Evolutionary conservation across 1,139 yeast species (phyloP).

Genomic region (Geotrichum cucujoidarum): DNA sequence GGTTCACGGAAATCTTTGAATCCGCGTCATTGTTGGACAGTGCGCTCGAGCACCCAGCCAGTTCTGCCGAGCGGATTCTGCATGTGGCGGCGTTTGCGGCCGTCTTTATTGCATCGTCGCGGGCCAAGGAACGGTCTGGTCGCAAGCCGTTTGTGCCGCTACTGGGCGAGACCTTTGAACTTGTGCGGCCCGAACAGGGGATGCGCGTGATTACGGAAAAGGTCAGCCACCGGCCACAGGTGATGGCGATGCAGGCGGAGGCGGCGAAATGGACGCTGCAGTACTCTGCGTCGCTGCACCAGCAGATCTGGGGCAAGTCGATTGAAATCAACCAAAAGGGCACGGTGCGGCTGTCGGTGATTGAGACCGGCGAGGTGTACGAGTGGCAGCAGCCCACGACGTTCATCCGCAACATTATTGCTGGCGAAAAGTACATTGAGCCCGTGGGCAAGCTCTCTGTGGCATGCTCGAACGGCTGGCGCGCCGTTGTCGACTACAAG

Average conservation of each 20-base stretch:
- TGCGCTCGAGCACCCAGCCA: constrained; percentile 45
- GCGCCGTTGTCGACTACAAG: constrained; percentile 69
- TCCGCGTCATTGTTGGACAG: constrained; percentile 61
- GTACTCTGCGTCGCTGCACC: constrained; percentile 74
- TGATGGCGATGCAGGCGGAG: constrained; percentile 76
- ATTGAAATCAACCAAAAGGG: constrained; percentile 81
- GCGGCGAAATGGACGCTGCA: constrained; percentile 68
- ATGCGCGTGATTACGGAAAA: constrained; percentile 70
- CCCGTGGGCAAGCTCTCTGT: constrained; percentile 70
- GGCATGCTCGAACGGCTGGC: constrained; percentile 60
- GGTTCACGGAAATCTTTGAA: constrained; percentile 73
- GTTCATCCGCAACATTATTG: constrained; percentile 76
- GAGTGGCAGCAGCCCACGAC: constrained; percentile 82
- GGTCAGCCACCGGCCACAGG: constrained; percentile 75
- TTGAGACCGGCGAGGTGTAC: constrained; percentile 61
- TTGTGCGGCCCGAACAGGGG: constrained; percentile 72
- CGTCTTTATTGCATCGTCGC: constrained; percentile 60
- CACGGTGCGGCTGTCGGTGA: constrained; percentile 50
- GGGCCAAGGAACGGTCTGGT: constrained; percentile 67
- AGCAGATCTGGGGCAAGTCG: constrained; percentile 93
- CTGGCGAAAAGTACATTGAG: constrained; percentile 94
- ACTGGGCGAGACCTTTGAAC: constrained; percentile 80
- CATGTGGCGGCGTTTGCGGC: constrained; percentile 80
- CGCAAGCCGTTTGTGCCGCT: constrained; percentile 93
- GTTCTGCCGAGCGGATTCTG: constrained; percentile 55